These are phyloP conservation scores for Schwanniomyces polymorphus DNA, from an alignment of 805 yeast species.

Conservation along the genomic window DNA sequence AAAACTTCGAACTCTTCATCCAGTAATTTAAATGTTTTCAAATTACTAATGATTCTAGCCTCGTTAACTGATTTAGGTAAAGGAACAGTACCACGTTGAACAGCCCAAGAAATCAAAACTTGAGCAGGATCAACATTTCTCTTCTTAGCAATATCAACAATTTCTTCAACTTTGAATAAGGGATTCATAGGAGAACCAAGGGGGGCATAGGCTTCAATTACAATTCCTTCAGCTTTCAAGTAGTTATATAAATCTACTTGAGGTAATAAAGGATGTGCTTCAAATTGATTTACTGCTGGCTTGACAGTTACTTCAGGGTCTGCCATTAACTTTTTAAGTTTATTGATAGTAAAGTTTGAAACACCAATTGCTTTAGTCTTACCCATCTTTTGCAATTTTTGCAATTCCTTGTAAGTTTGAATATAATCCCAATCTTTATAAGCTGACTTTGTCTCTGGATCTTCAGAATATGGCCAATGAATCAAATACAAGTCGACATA, in stretches of 20 bases:
- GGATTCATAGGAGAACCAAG: constrained; percentile 28
- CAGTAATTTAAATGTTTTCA: constrained; percentile 29
- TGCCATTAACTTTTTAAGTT: constrained; percentile 36
- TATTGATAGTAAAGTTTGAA: constrained; percentile 61
- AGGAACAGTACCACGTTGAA: constrained; percentile 25
- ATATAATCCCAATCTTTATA: constrained; percentile 40
- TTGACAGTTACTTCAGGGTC: constrained; percentile 32
- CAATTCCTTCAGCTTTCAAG: constrained; percentile 43
- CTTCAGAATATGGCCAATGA: constrained; percentile 73
- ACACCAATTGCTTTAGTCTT: constrained; percentile 70
- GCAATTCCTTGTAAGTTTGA: constrained; percentile 57
- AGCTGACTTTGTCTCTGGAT: constrained; percentile 33
- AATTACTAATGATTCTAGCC: constrained; percentile 31
- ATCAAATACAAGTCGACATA: constrained; percentile 76
- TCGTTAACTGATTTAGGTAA: constrained; percentile 30
- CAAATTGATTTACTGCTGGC: constrained; percentile 58
- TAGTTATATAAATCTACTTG: constrained; percentile 58
- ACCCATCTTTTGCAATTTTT: constrained; percentile 53
- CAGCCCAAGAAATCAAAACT: constrained; percentile 27
- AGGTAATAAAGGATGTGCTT: constrained; percentile 40
- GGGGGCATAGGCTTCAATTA: constrained; percentile 29
- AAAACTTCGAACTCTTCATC: constrained; percentile 36
- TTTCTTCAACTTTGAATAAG: constrained; percentile 17
- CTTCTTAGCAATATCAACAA: constrained; percentile 19
- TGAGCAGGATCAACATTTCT: constrained; percentile 19